These are phyloP conservation scores for Lichtheimia ramosa DNA, from an alignment of 371 early-diverging fungal genomes.

Conservation along the genomic window DNA sequence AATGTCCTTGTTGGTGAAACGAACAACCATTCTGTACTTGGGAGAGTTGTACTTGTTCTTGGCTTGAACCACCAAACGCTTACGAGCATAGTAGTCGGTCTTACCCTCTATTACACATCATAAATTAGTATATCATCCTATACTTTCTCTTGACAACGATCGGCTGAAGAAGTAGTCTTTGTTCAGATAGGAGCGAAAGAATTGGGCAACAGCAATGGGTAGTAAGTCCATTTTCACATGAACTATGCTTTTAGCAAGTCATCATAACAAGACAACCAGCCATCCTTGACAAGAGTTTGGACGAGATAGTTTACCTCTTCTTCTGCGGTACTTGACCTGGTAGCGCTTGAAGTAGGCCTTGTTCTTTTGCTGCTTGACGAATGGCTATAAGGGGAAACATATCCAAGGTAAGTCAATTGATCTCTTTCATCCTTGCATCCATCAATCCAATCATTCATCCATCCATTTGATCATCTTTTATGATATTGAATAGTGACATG, in stretches of 20 bases:
- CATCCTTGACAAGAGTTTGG: not conserved
- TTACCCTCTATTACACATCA: conserved; percentile 86
- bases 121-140: not conserved
- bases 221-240: conserved; percentile 57
- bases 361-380: conserved; percentile 53
- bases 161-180: not conserved
- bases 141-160: too few relatives aligned
- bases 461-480: not conserved
- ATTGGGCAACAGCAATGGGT: conserved; percentile 39
- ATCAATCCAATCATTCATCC: conserved; percentile 8
- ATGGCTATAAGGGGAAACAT: conserved; percentile 23
- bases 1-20: conserved; percentile 99
- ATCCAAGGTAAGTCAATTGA: not conserved
- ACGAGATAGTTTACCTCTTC: conserved; percentile 79
- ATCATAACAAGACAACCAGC: conserved; percentile 11
- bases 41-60: conserved; percentile 99
- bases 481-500: not conserved
- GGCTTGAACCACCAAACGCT: conserved; percentile 93
- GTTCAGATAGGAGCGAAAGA: conserved; percentile 94
- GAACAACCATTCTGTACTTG: conserved; percentile 99
- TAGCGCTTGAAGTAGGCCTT: conserved; percentile 97
- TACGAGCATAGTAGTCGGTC: conserved; percentile 99
- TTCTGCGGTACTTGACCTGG: conserved; percentile 99
- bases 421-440: conserved; percentile 1
- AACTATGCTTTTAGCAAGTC: conserved; percentile 65